Evolutionary conservation across 1,139 yeast genomes (phyloP).

Genomic region (Pneumocystis carinii): DNA sequence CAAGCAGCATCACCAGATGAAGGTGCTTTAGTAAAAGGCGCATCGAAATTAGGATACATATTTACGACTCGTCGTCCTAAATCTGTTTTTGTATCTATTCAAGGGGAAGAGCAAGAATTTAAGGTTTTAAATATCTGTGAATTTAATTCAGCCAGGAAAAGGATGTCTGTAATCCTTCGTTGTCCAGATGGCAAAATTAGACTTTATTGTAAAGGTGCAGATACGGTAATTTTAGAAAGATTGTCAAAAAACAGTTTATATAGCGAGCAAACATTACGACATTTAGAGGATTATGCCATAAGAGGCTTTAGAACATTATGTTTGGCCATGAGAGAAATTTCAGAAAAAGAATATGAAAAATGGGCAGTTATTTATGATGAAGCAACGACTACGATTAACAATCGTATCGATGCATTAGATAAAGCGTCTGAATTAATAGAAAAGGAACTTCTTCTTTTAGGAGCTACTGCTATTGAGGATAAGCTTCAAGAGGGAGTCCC

Average conservation of each 20-base stretch:
- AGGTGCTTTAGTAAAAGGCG: slow-evolving; percentile 96
- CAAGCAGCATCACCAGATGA: slow-evolving; percentile 99
- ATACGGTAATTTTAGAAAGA: slow-evolving; percentile 83
- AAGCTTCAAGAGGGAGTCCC: slow-evolving; percentile 97
- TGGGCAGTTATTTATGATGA: slow-evolving; percentile 52
- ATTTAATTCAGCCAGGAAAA: slow-evolving; percentile 89
- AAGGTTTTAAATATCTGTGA: slow-evolving; percentile 85
- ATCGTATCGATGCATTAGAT: slow-evolving; percentile 64
- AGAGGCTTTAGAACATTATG: slow-evolving; percentile 92
- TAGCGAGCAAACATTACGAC: slow-evolving; percentile 67
- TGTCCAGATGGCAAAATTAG: slow-evolving; percentile 89
- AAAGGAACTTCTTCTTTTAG: slow-evolving; percentile 58
- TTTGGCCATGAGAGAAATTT: slow-evolving; percentile 68
- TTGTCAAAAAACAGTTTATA: slow-evolving; percentile 62
- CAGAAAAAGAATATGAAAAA: slow-evolving; percentile 57
- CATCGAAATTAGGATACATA: slow-evolving; percentile 72
- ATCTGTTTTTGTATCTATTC: slow-evolving; percentile 50
- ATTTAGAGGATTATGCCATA: slow-evolving; percentile 90
- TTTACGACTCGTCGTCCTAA: slow-evolving; percentile 78
- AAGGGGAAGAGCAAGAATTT: slow-evolving; percentile 40
- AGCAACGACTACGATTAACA: slow-evolving; percentile 68
- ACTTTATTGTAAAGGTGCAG: slow-evolving; percentile 93
- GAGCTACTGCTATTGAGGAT: slow-evolving; percentile 98
- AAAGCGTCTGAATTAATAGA: slow-evolving; percentile 79
- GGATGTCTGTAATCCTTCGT: slow-evolving; percentile 91